A percentile compares a stretch with the other conserved stretches of the same genome.
Conservation (phyloP, 306 rosid species). For the Comarum palustre region DNA sequence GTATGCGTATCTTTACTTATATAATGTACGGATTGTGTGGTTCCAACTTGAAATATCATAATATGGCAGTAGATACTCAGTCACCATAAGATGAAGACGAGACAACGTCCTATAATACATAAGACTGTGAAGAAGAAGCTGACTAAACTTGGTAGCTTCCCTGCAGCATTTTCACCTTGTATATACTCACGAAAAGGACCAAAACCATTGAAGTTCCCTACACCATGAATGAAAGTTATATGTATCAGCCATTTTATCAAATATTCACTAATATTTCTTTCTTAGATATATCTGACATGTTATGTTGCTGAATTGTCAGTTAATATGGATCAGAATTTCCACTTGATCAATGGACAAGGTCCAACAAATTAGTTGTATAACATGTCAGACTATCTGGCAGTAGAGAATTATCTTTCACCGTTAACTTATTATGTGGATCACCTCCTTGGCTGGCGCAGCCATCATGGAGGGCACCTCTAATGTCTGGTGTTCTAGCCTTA, state of each 20-base stretch:
- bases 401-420: not conserved
- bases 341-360: not conserved
- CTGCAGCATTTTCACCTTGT: conserved; percentile 38
- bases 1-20: not conserved
- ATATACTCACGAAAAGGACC: conserved; percentile 39
- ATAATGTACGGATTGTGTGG: not conserved
- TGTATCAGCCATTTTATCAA: not conserved
- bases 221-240: not conserved
- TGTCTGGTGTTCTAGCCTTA: conserved; percentile 45
- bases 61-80: too few species aligned
- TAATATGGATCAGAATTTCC: not conserved
- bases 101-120: conserved; percentile 11
- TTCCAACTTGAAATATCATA: not conserved
- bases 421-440: conserved; percentile 9
- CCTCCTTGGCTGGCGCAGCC: conserved; percentile 63
- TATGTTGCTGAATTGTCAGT: not conserved
- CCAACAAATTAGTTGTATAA: not conserved
- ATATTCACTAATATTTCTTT: not conserved
- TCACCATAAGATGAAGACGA: conserved; percentile 5
- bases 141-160: conserved; percentile 14
- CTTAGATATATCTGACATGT: not conserved
- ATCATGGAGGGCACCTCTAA: conserved; percentile 48
- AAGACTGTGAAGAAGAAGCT: conserved; percentile 18
- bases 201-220: conserved; percentile 53
- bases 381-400: not conserved